phyloP scores from a whole-genome alignment of 257 asterid genomes.

The Misopates orontium region DNA sequence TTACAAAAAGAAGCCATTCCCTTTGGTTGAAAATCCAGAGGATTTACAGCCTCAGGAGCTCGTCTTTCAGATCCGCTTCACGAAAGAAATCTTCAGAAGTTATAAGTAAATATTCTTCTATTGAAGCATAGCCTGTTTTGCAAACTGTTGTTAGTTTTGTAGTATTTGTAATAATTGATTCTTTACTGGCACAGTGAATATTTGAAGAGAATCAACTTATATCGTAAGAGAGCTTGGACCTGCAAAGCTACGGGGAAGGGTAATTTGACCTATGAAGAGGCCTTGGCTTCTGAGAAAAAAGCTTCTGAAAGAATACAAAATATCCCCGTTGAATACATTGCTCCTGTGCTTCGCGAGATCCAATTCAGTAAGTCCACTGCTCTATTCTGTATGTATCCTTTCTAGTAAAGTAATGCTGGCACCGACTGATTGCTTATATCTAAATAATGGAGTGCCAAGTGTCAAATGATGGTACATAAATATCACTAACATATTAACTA shows the following conservation, averaged over 20 bases:
- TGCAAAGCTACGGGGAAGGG: constrained; percentile 89
- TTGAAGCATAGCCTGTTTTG: constrained; percentile 19
- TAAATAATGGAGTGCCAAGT: constrained; percentile 23
- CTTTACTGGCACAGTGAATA: constrained; percentile 61
- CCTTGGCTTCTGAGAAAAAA: constrained; percentile 73
- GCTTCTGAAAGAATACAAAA: constrained; percentile 60
- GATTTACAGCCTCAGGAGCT: constrained; percentile 77
- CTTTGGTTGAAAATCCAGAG: constrained; percentile 61
- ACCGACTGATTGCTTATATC: constrained; percentile 19
- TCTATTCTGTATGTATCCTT: constrained; percentile 12
- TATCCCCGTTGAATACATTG: constrained; percentile 63
- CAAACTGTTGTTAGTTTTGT: background rate
- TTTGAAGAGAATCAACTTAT: constrained; percentile 72
- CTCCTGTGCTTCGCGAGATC: constrained; percentile 66
- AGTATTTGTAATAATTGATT: constrained; percentile 18
- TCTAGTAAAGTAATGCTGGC: background rate
- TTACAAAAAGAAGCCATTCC: constrained; percentile 66
- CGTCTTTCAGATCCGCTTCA: constrained; percentile 75
- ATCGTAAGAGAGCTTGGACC: constrained; percentile 77
- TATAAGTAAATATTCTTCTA: constrained; percentile 50
- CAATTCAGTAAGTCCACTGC: constrained; percentile 72
- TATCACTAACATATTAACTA: background rate
- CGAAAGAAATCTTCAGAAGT: constrained; percentile 86
- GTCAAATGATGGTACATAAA: constrained; percentile 11
- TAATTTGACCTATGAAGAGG: constrained; percentile 88